phyloP scores from a whole-genome alignment of 805 yeast genomes.

The Sugiyamaella qingdaonensis region DNA sequence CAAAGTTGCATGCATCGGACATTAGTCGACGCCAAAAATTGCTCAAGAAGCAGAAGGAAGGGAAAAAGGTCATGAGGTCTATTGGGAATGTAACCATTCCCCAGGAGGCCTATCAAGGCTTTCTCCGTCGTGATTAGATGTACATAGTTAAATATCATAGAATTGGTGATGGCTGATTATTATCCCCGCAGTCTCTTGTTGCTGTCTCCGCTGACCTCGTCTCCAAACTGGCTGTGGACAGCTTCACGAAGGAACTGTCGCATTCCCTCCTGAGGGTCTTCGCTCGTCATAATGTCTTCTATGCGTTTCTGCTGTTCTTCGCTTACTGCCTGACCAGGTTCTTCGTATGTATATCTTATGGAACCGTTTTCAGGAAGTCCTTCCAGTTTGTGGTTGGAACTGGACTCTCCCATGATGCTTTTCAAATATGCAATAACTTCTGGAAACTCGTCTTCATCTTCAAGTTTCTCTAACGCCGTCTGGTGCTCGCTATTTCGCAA shows the following conservation, averaged over 20 bases:
- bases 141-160: not conserved
- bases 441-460: conserved; percentile 82
- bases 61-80: conserved; percentile 78
- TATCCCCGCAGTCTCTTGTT: not conserved
- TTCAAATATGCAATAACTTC: conserved; percentile 66
- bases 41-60: conserved; percentile 85
- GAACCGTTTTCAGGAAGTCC: conserved; percentile 24
- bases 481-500: conserved; percentile 67
- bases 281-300: conserved; percentile 70
- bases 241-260: conserved; percentile 63
- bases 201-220: conserved; percentile 2
- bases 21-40: conserved; percentile 84
- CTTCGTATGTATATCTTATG: conserved; percentile 25
- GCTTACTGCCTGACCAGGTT: conserved; percentile 36
- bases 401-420: conserved; percentile 36
- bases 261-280: conserved; percentile 74
- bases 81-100: conserved; percentile 75
- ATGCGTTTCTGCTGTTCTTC: conserved; percentile 58
- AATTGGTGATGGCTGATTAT: not conserved
- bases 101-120: conserved; percentile 86
- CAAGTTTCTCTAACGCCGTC: conserved; percentile 67
- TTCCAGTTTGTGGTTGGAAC: conserved; percentile 22
- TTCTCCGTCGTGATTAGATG: conserved; percentile 40
- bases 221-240: conserved; percentile 51
- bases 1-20: conserved; percentile 90